Evolutionary conservation across 2,329 filamentous ascomycete species (phyloP), one percentile per base, ranked within the genome.

Genomic region (Neofusicoccum sp.): DNA sequence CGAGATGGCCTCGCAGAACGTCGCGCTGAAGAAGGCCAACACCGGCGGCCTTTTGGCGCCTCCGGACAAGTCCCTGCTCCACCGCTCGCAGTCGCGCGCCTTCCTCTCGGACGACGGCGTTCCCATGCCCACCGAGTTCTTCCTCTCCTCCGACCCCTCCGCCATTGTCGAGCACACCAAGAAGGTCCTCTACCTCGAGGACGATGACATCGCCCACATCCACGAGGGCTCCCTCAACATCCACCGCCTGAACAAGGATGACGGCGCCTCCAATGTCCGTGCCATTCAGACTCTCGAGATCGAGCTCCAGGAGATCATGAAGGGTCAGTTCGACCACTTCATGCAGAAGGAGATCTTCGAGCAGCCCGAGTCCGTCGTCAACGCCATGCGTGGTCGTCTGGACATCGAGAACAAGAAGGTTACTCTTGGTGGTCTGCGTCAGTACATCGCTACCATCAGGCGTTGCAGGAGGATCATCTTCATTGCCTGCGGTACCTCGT

Each of bases 331-430:
- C 81, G 95, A 99, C 79, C 95, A 99, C 84, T 99, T 97, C 85
- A 99, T 99, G 95, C 95, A 99, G 80, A 99, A 99, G 88, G 95
- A 99, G 80, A 99, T 99, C 75, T 99, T 99, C 79, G 95, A 99
- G 85, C 95, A 99, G 84, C 95, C 95, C 75, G 95, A 99, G 82
- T 99, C 95, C 12, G 92, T 99, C 66, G 89, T 99, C 83, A 99
- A 99, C 87, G 97, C 95, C 70, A 99, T 99, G 95, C 92, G 95
- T 88, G 95, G 95, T 81, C 95, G 95, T 82, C 84, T 99, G 72
- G 95, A 99, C 79, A 85, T 90, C 65, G 89, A 88, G 72, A 96
- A 97, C 85, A 96, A 96, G 86, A 91, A 88, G 64, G 93, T 99
- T 71, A 98, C 94, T 8, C 88, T 99, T 31, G 95, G 95, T 84